Base-by-base conservation (phyloP, 2,329 filamentous ascomycete genomes). In the Neofusicoccum laricinum region DNA sequence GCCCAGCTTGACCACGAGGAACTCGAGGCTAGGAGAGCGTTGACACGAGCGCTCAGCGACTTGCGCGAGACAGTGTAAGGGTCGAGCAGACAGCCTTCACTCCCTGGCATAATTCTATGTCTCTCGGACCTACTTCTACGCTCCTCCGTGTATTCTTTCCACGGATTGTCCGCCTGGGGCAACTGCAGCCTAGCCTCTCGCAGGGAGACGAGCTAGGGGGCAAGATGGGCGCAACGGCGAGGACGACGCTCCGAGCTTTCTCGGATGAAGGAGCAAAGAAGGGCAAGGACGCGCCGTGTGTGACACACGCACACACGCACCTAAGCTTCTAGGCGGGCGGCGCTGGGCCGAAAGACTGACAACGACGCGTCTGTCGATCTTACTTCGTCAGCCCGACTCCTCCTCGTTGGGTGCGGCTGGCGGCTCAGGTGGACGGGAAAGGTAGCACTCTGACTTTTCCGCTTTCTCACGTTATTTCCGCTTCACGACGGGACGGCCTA, bases 11-110 rank as follows among this genome's bases (percentile, higher is more conserved):
- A 72, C 38, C 73, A 71, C 15, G 73, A 79, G 58, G 81, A 83
- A 66, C 67, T 80, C 19, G 76, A 76, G 50, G 78, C 79, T 1
- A 75, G 81, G 25, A 76, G 77, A 48, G 73, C 73, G 19, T 68
- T 83, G 57, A 79, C 75, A 5, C 69, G 69, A 34, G 76, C 77
- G 30, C 71, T 81, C 40, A 76, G 73, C 53, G 69, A 74, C 11
- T 72, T 41, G 72, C 75, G 46, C 36, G 55, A 46, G 11, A 59
- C 55, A 15, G 38, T 59, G 12, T 59, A 59, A 30, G 41, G 10
- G 15, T 12, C 2, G 10, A 17, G 15, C 53, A n/a, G 2, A 30
- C 53, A 32, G 25, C 11, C 25, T 12, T 21, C n/a, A 30, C 10
- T 38, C 14, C 14, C n/a, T 10, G 11, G 21, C 2, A 43, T n/a